Evolutionary conservation across 177 flowering plant species (phyloP), one percentile per base, ranked within the genome.

Genomic region (Telopea speciosissima): DNA sequence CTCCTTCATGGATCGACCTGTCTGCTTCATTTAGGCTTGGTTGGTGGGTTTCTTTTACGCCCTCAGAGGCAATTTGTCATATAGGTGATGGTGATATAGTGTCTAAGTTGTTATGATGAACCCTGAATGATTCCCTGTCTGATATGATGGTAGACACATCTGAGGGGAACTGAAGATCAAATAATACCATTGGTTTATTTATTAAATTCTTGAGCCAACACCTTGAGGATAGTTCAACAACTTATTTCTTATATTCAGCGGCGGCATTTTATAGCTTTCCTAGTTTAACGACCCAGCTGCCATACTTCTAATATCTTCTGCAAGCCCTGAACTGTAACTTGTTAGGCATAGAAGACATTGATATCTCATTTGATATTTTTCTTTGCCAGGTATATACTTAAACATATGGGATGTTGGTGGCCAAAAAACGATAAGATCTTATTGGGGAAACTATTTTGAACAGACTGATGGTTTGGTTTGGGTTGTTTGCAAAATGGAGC

Each of bases 321-420:
- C 40, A 49, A 49, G 4, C n/a, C 23, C 22, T 58, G n/a, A n/a
- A 58, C 4, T 19, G 8, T 24, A 58, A 4, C 9, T n/a, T n/a
- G 23, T 58, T 19, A n/a, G 1, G n/a, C 24, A 19, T n/a, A n/a
- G 0, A 58, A n/a, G 22, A 21, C 8, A 23, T 21, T 58, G 19
- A 7, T 31, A n/a, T 5, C 14, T 16, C n/a, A 0, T 67, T 70
- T 71, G 64, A 64, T 52, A 12, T 40, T 59, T 40, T 59, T 65
- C 16, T 31, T 26, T 69, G 45, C 49, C 82, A 93, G 98, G 91
- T 96, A 96, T 73, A 85, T 83, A 0, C 87, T 91, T 23, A 93
- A 93, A 96, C 75, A 96, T 96, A 79, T 96, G 99, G 99, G 99
- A 96, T 85, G 91, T 96, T 67, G 98, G 98, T 36, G 99, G 99